phyloP scores from a whole-genome alignment of 1,139 yeast genomes.

The Diutina mesorugosa region DNA sequence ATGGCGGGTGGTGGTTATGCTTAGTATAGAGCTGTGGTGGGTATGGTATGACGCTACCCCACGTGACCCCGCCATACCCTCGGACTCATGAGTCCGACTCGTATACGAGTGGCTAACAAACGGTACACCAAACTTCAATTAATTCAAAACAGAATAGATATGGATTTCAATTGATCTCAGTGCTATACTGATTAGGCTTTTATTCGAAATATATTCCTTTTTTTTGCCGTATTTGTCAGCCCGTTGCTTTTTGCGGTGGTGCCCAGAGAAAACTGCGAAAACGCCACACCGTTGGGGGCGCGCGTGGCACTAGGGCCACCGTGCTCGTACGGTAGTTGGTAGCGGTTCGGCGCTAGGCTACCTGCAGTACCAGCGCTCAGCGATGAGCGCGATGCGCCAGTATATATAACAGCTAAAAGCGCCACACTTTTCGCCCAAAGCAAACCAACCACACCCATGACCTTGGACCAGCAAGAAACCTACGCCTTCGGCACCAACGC shows the following conservation, averaged over 20 bases:
- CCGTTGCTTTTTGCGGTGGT: background rate
- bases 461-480: background rate
- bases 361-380: background rate
- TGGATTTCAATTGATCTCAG: no score
- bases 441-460: background rate
- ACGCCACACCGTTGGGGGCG: background rate
- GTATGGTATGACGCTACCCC: no score
- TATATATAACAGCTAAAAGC: background rate
- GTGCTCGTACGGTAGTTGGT: no score
- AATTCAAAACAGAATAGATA: no score
- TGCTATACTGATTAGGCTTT: no score
- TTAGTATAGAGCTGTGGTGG: background rate
- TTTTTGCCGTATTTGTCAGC: background rate
- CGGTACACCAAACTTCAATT: no score
- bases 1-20: background rate
- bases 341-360: background rate
- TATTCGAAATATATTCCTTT: no score
- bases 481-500: conserved; percentile 67
- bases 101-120: no score
- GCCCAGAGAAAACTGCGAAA: no score
- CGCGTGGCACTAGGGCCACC: background rate
- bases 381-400: background rate
- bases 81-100: background rate
- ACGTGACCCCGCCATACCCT: background rate
- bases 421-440: background rate